Conservation (phyloP, 2,329 filamentous ascomycete genomes). For the Aspergillus arachidicola region DNA sequence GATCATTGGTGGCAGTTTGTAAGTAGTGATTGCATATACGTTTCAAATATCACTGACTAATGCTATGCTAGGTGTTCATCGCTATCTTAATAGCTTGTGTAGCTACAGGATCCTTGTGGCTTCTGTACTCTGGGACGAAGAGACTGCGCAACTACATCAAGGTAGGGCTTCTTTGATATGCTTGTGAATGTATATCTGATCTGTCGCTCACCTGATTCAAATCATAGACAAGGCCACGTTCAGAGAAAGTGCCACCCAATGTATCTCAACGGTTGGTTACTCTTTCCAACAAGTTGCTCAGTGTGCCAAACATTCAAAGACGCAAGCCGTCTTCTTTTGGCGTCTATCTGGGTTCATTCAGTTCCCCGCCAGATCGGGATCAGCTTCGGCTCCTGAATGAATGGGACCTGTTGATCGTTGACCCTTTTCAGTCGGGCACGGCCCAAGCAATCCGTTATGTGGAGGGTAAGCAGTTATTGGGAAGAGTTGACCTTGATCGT, state of each 20-base stretch:
- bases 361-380: conserved; percentile 30
- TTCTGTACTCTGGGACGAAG: conserved; percentile 29
- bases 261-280: conserved; percentile 26
- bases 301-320: conserved; percentile 20
- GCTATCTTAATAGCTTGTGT: conserved; percentile 36
- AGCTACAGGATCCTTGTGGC: conserved; percentile 30
- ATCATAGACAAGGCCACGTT: conserved; percentile 26
- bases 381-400: conserved; percentile 41
- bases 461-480: conserved; percentile 29
- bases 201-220: not conserved
- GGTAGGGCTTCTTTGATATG: conserved; percentile 22
- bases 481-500: conserved; percentile 34
- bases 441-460: conserved; percentile 33
- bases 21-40: conserved; percentile 17
- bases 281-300: conserved; percentile 26
- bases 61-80: conserved; percentile 34
- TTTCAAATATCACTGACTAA: not conserved
- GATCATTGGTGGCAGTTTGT: conserved; percentile 49
- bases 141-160: conserved; percentile 30
- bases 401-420: conserved; percentile 50
- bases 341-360: conserved; percentile 47
- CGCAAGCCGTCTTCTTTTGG: conserved; percentile 43
- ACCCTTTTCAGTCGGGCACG: conserved; percentile 44
- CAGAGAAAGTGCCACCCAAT: conserved; percentile 28
- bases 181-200: not conserved